phyloP scores from a whole-genome alignment of 352 stramenopile genomes.

The Hyaloperonospora brassicae region DNA sequence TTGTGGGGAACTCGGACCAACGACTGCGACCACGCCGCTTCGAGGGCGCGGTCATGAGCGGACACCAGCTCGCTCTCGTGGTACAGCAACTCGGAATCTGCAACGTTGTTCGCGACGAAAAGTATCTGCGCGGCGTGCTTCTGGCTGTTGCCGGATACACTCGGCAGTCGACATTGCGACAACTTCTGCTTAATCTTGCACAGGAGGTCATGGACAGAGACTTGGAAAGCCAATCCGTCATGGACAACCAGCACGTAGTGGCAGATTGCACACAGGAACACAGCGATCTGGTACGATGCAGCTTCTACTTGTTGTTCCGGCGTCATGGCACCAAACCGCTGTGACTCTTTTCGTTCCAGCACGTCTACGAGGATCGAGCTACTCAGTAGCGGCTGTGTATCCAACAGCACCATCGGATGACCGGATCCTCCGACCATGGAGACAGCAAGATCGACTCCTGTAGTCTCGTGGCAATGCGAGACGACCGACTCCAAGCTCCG shows the following conservation, averaged over 20 bases:
- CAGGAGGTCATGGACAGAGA: conserved; percentile 37
- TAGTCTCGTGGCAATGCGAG: conserved; percentile 33
- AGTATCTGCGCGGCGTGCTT: conserved; percentile 52
- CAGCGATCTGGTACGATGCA: conserved; percentile 50
- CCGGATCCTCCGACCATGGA: conserved; percentile 23
- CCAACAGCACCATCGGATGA: conserved; percentile 42
- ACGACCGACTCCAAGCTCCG: conserved; percentile 36
- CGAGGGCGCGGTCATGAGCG: conserved; percentile 31
- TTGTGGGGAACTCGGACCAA: conserved; percentile 18
- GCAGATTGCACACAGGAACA: conserved; percentile 63
- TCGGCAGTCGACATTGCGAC: conserved; percentile 45
- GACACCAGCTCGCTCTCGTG: conserved; percentile 28
- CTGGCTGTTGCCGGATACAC: conserved; percentile 44
- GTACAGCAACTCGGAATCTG: conserved; percentile 25
- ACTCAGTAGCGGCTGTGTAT: conserved; percentile 62
- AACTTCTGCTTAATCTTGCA: conserved; percentile 46
- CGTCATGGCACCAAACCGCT: conserved; percentile 41
- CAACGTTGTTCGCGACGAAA: conserved; percentile 48
- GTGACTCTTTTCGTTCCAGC: conserved; percentile 40
- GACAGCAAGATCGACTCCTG: conserved; percentile 52
- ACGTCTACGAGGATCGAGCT: conserved; percentile 45
- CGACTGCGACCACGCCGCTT: conserved; percentile 26
- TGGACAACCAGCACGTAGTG: conserved; percentile 72
- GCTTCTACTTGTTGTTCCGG: conserved; percentile 62
- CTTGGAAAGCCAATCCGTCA: conserved; percentile 31